Evolutionary conservation across 1,284 basidiomycete species (phyloP).

Genomic region (Rhodotorula sp.): DNA sequence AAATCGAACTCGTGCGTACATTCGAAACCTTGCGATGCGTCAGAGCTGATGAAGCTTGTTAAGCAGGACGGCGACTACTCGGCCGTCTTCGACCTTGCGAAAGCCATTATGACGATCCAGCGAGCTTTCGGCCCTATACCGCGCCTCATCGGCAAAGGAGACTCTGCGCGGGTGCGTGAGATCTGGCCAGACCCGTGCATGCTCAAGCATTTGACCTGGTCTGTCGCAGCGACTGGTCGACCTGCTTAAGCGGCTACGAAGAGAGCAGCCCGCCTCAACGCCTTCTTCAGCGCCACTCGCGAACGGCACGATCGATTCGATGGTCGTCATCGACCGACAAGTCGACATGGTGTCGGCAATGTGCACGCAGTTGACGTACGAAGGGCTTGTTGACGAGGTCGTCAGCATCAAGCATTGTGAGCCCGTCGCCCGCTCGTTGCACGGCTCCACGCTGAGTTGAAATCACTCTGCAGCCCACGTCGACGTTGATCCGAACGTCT

Average conservation of each 20-base stretch:
- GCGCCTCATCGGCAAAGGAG: slow-evolving; percentile 88
- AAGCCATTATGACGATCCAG: slow-evolving; percentile 82
- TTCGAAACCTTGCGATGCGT: no score
- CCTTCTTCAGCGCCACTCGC: slow-evolving; percentile 32
- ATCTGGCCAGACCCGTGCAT: neutral
- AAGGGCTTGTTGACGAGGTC: slow-evolving; percentile 93
- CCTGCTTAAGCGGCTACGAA: slow-evolving; percentile 64
- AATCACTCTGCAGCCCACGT: slow-evolving; percentile 66
- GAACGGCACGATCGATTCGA: slow-evolving; percentile 65
- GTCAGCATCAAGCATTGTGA: slow-evolving; percentile 84
- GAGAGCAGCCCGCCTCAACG: slow-evolving; percentile 41
- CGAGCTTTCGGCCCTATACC: slow-evolving; percentile 86
- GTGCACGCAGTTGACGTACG: slow-evolving; percentile 93
- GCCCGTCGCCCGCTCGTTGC: slow-evolving; percentile 43
- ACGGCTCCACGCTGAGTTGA: neutral
- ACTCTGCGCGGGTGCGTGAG: slow-evolving; percentile 71
- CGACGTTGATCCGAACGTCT: slow-evolving; percentile 77
- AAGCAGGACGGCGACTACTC: slow-evolving; percentile 88
- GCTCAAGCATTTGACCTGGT: slow-evolving; percentile 12
- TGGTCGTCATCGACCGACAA: slow-evolving; percentile 85
- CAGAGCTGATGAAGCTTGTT: neutral
- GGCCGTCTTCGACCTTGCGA: slow-evolving; percentile 79
- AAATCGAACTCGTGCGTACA: slow-evolving; percentile 71
- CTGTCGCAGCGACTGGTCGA: slow-evolving; percentile 62
- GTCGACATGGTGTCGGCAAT: slow-evolving; percentile 96